phyloP scores from a whole-genome alignment of 345 rosid genomes.

The Euphorbia pulcherrima region DNA sequence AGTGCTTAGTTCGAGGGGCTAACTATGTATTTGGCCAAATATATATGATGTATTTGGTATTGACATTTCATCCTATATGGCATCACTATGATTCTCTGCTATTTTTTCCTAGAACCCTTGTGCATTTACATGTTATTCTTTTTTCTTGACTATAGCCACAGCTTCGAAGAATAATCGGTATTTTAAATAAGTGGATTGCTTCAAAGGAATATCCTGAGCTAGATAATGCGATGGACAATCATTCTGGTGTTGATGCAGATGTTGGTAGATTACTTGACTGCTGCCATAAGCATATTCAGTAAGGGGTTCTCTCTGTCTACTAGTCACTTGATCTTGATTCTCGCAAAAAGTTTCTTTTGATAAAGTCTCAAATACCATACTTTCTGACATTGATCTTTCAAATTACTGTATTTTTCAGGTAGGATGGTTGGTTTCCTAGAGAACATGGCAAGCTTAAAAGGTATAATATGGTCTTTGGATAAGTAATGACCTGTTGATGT shows the following conservation, averaged over 20 bases:
- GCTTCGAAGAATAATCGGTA: conserved; percentile 45
- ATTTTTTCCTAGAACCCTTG: too few relatives aligned
- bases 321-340: conserved; percentile 1
- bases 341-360: not conserved
- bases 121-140: conserved; percentile 12
- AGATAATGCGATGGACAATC: conserved; percentile 27
- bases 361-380: not conserved
- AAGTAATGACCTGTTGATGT: not conserved
- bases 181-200: conserved; percentile 50
- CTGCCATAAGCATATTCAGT: conserved; percentile 47
- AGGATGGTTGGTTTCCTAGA: not conserved
- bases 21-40: too few relatives aligned
- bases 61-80: conserved; percentile 3
- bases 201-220: conserved; percentile 25
- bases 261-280: conserved; percentile 48
- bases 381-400: not conserved
- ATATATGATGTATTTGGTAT: too few relatives aligned
- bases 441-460: not conserved
- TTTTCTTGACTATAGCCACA: conserved; percentile 36
- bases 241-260: conserved; percentile 20
- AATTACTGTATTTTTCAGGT: not conserved
- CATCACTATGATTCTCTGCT: too few relatives aligned
- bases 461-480: not conserved
- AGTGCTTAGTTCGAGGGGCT: too few relatives aligned
- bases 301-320: conserved; percentile 22